A percentile compares a stretch with the other conserved stretches of the same genome.
Conservation (phyloP, 2,329 filamentous ascomycete genomes). For the Epichloe elymi region DNA sequence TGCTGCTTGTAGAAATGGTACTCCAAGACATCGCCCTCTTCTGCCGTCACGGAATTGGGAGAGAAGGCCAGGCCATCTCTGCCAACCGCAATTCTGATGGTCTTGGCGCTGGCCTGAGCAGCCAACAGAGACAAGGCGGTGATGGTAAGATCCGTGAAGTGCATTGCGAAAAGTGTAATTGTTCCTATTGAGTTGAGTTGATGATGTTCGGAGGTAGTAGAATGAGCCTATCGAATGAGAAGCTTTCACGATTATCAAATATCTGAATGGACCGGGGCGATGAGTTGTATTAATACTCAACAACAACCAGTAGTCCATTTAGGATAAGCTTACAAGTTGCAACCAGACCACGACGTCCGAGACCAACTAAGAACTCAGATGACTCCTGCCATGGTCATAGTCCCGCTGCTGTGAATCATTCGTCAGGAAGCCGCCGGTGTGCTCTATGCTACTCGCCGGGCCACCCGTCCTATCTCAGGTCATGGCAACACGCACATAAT, state of each 20-base stretch:
- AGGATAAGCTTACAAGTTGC: not conserved
- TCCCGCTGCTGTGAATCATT: no score
- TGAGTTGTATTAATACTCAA: not conserved
- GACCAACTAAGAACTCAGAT: no score
- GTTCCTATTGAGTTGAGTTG: no score
- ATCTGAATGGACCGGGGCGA: not conserved
- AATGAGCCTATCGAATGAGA: not conserved
- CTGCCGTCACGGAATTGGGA: conserved; percentile 20
- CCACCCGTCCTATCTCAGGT: not conserved
- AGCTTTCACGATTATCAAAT: not conserved
- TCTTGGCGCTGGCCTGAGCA: conserved; percentile 14
- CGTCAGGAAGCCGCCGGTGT: no score
- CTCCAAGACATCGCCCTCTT: conserved; percentile 33
- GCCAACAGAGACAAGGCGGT: conserved; percentile 7
- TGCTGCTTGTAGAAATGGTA: conserved; percentile 37
- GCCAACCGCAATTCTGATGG: conserved; percentile 27
- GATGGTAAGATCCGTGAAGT: conserved; percentile 5
- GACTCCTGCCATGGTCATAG: no score
- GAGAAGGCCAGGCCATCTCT: conserved; percentile 28
- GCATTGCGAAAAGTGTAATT: conserved; percentile 5
- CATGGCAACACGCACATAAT: not conserved
- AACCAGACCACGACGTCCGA: not conserved
- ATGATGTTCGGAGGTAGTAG: no score
- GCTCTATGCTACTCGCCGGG: not conserved
- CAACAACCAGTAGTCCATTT: not conserved